phyloP scores from a whole-genome alignment of 352 stramenopile genomes.

The Phytophthora podocarpi region DNA sequence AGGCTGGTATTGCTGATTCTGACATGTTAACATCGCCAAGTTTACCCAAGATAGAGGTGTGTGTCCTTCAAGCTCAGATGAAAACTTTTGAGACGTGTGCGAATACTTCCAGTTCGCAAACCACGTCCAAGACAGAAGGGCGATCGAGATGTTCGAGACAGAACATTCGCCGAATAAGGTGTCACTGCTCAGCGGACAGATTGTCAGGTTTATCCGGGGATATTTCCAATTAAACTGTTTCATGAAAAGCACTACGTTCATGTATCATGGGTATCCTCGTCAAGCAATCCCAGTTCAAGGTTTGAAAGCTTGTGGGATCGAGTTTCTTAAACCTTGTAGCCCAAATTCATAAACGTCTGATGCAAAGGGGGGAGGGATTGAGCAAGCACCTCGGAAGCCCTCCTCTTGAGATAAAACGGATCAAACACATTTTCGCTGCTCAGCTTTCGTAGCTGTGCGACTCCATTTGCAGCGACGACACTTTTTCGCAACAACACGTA shows the following conservation, averaged over 20 bases:
- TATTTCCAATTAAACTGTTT: not conserved
- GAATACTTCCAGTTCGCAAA: conserved; percentile 14
- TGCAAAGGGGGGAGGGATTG: too few species aligned
- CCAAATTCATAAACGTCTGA: too few species aligned
- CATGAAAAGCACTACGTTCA: too few species aligned
- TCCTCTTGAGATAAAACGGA: not conserved
- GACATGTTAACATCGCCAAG: not conserved
- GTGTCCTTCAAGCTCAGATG: too few species aligned
- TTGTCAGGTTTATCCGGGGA: not conserved
- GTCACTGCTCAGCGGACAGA: not conserved
- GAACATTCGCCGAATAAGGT: conserved; percentile 14
- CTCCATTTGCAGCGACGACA: conserved; percentile 7
- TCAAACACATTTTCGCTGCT: conserved; percentile 10
- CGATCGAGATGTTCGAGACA: conserved; percentile 5
- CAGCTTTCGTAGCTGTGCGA: conserved; percentile 15
- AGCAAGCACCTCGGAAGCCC: conserved; percentile 12
- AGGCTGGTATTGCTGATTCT: too few species aligned
- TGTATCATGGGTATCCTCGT: too few species aligned
- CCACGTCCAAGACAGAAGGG: not conserved
- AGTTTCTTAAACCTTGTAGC: too few species aligned
- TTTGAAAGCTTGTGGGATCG: too few species aligned
- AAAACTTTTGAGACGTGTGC: too few species aligned
- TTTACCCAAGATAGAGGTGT: too few species aligned
- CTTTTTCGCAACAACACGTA: conserved; percentile 15
- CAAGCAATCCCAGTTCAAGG: too few species aligned